These are phyloP conservation scores for Exophiala dermatitidis DNA, from an alignment of 2,329 filamentous ascomycete genomes.

Conservation along the genomic window DNA sequence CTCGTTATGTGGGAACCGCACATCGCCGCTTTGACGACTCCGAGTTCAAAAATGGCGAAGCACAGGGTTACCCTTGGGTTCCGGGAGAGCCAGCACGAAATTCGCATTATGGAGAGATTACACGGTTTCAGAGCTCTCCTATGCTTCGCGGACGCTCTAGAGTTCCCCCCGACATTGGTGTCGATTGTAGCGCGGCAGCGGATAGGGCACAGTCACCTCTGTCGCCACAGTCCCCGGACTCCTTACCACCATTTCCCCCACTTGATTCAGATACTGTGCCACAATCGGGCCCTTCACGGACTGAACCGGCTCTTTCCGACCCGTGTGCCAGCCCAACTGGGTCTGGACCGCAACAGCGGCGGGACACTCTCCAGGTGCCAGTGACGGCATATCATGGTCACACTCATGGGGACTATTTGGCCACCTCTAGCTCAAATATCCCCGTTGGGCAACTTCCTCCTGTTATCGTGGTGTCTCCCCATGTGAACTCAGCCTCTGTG, in stretches of 20 bases:
- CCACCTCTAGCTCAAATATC: neutral
- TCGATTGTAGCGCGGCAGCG: neutral
- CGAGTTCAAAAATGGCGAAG: neutral
- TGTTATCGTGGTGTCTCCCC: neutral
- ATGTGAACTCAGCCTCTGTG: neutral
- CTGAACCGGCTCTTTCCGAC: neutral
- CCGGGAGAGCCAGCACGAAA: neutral
- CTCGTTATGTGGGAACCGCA: neutral
- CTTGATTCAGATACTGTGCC: neutral
- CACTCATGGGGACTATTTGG: neutral
- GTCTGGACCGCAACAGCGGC: neutral
- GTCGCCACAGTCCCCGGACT: neutral
- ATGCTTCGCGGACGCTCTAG: neutral
- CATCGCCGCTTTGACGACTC: neutral
- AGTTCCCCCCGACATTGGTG: neutral
- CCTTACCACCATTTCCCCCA: neutral
- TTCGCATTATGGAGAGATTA: neutral
- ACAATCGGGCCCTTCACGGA: neutral
- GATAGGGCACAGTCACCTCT: neutral
- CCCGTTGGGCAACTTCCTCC: neutral
- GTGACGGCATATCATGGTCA: neutral
- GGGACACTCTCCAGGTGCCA: neutral
- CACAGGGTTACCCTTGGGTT: neutral
- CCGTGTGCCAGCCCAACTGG: neutral
- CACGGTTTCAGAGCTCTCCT: neutral